Evolutionary conservation across 1,284 basidiomycete genomes (phyloP), one percentile per base, ranked within the genome.

Genomic region (Puccinia hordei): DNA sequence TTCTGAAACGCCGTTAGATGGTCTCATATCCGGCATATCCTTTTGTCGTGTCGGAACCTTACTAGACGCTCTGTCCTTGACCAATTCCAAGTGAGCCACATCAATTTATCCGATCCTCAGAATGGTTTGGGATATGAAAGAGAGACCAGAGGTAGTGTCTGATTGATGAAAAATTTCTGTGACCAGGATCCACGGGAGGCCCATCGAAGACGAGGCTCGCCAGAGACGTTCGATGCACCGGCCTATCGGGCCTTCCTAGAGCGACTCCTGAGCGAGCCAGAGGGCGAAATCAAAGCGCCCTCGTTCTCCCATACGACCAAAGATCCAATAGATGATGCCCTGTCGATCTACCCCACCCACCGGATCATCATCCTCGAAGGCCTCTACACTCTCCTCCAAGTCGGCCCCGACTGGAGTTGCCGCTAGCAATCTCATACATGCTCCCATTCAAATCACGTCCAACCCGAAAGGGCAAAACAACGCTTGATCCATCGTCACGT

Each of bases 331-430:
- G 30, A 24, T 6, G 57, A 51, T 72, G 66, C 46, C 15, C 27
- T 72, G 9, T 5, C 35, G 44, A 46, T 72, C 24, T n/a, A 27
- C 27, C 66, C 65, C 2, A 2, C 55, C 30, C 66, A 79, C 15
- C n/a, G 41, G 44, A 71, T 79, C 53, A 41, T 79, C 17, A 38
- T 79, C 22, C 35, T 79, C 38, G 77, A 79, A 44, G 77, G 76
- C 17, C 68, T 79, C 13, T 79, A 79, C 55, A 68, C 68, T 2
- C 53, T 69, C 17, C 49, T 79, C 38, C 4, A 46, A 6, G 41
- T 30, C 19, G 24, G 22, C 19, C 35, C 33, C 38, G 35, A 72
- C 38, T 79, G 77, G 77, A 10, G 13, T n/a, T 15, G 27, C 19
- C 24, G 68, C 77, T 12, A 49, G 24, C 46, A 2, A 38, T 1